Evolutionary conservation across 768 basidiomycete genomes (phyloP), one percentile per base, ranked within the genome.

Genomic region (Cystobasidium tubakii): DNA sequence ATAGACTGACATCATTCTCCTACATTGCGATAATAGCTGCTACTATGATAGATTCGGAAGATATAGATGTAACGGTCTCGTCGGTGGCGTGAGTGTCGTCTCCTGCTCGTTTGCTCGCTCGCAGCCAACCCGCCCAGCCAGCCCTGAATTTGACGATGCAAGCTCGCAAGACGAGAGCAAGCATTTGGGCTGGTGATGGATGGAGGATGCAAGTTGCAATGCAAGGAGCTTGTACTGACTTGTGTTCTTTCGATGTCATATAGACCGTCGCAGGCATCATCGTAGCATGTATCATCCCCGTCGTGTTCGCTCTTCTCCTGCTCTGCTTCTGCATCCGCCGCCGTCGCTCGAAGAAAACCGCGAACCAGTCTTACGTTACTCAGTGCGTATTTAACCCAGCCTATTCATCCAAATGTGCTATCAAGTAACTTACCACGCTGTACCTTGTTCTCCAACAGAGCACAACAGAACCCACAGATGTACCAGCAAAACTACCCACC

Each of bases 11-110:
- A n/a, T n/a, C n/a, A n/a, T n/a, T n/a, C n/a, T n/a, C n/a, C n/a
- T n/a, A n/a, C n/a, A n/a, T n/a, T n/a, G n/a, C n/a, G n/a, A n/a
- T n/a, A n/a, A n/a, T n/a, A 63, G 62, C 7, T 66, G 65, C 42
- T 66, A 66, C 65, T 66, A 66, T 31, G 65, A 66, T 25, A 66
- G 42, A 36, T 66, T 43, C 65, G 65, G 65, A 43, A 17, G 65
- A 36, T 50, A 50, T 34, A 36, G 65, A 36, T 66, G 65, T 44
- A 66, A 6, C 15, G 65, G 65, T 12, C 46, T 70, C 2, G 3
- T 70, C 43, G 66, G 66, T 9, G 66, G 66, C 6, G 66, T 70
- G 17, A 70, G 25, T 39, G 10, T 1, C 27, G n/a, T 7, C 23
- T 70, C 19, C 7, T 54, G 4, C 25, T 70, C 46, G 15, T 33